Conservation (phyloP, 371 early-diverging fungal genomes). For the Mucor circinelloides region DNA sequence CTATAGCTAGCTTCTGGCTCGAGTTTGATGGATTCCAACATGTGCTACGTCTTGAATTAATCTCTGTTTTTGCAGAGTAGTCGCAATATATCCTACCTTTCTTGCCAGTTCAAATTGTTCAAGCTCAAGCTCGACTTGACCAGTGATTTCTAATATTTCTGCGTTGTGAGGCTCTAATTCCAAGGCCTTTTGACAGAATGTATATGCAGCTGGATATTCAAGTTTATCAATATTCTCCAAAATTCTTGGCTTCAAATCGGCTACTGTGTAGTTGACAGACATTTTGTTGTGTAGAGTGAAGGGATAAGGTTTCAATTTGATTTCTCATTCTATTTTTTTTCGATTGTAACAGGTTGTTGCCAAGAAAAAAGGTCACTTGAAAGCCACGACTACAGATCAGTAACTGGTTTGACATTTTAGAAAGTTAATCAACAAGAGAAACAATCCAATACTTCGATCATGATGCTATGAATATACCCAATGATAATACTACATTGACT, state of each 20-base stretch:
- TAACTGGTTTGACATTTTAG: not conserved
- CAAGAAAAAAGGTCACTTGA: not conserved
- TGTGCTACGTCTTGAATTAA: constrained; percentile 46
- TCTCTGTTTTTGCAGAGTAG: not conserved
- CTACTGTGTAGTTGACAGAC: constrained; percentile 50
- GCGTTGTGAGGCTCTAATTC: constrained; percentile 65
- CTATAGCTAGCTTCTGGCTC: constrained; percentile 72
- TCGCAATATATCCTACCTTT: constrained; percentile 43
- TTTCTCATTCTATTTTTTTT: not conserved
- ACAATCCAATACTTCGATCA: not conserved
- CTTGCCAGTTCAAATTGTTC: constrained; percentile 70
- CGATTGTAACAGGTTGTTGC: not conserved
- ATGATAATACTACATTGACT: not conserved
- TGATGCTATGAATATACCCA: not conserved
- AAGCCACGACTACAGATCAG: not conserved
- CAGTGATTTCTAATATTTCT: constrained; percentile 71
- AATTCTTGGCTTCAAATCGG: constrained; percentile 68
- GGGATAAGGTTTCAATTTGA: not conserved
- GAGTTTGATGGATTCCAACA: constrained; percentile 67
- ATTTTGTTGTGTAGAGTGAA: not conserved
- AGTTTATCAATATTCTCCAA: constrained; percentile 76
- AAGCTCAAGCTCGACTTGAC: constrained; percentile 76
- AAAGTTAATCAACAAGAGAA: not conserved
- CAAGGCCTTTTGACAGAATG: constrained; percentile 74
- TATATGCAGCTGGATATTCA: constrained; percentile 73